Evolutionary conservation across 345 rosid genomes (phyloP), one percentile per base, ranked within the genome.

Genomic region (Kandelia obovata): DNA sequence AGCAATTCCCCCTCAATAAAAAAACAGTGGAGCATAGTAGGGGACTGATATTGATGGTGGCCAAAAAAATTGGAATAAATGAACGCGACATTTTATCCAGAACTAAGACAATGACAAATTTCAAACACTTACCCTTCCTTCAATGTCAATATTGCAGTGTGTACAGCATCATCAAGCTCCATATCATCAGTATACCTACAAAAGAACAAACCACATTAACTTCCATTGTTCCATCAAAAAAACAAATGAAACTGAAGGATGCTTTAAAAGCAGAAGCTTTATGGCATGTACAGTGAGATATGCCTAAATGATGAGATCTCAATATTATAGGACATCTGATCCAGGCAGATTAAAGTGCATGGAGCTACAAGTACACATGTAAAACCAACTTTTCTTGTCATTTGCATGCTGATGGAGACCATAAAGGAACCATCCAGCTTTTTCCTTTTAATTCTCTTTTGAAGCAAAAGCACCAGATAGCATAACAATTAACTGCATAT

Each of bases 81-180:
- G 35, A 73, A 23, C 21, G 7, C 16, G 26, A 59, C 19, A 52
- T 37, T n/a, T 64, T 16, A 11, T 39, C 51, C 57, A 27, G 34
- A 19, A 21, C 51, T 37, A 23, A n/a, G 30, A 10, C 25, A n/a
- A 35, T 34, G 53, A 61, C n/a, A 37, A 20, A 71, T 47, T 27
- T 61, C 49, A 47, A 58, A 63, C 31, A 59, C 84, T 53, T 76
- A 94, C 98, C 98, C 98, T 80, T 94, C 97, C 81, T 94, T 94
- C 76, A 94, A 71, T 13, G 98, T 91, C 80, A 91, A 75, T 53
- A 94, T 91, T 9, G 98, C 98, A 20, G 98, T 91, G 87, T 94
- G 97, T 35, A 94, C 92, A 28, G 97, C 98, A 88, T 94, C 98
- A 70, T 94, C 98, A 51, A 94, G 97, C 85, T 94, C 98, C 97